Percentiles rank a stretch among this genome's conserved stretches.
Evolutionary conservation across 2,329 filamentous ascomycete species (phyloP).

Genomic region (Hypocreales sp.): DNA sequence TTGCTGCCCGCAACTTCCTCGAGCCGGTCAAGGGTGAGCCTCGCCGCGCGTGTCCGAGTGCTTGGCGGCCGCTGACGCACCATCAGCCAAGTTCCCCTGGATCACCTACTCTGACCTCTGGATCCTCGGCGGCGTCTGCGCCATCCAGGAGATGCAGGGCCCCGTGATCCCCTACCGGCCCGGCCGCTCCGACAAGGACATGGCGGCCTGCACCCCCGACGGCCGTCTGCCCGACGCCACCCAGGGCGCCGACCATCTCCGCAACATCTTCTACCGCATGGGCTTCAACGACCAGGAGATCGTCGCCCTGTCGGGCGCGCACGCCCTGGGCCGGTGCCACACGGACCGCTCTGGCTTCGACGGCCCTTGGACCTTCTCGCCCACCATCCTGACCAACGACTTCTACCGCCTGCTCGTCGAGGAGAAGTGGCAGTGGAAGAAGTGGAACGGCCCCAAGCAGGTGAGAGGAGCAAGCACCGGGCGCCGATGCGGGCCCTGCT

Average conservation of each 20-base stretch:
- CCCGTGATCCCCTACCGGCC: slow-evolving; percentile 79
- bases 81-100: slow-evolving; percentile 63
- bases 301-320: slow-evolving; percentile 73
- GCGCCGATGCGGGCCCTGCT: not conserved
- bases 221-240: slow-evolving; percentile 71
- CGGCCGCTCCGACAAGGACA: slow-evolving; percentile 66
- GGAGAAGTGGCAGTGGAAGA: slow-evolving; percentile 85
- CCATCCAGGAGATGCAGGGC: slow-evolving; percentile 91
- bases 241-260: slow-evolving; percentile 67
- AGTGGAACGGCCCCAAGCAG: slow-evolving; percentile 82
- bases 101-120: slow-evolving; percentile 93
- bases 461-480: slow-evolving; percentile 20
- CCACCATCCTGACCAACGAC: slow-evolving; percentile 85
- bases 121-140: slow-evolving; percentile 74
- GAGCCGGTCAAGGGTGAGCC: slow-evolving; percentile 70
- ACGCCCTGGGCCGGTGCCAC: slow-evolving; percentile 84
- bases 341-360: slow-evolving; percentile 74
- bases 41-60: no score
- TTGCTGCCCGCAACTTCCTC: slow-evolving; percentile 77
- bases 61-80: no score
- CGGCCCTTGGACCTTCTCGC: slow-evolving; percentile 86
- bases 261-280: slow-evolving; percentile 91
- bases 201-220: slow-evolving; percentile 79
- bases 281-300: slow-evolving; percentile 96
- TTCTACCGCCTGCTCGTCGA: slow-evolving; percentile 78